phyloP scores from a whole-genome alignment of 305 asterid species.

The Fraxinus latifolia region DNA sequence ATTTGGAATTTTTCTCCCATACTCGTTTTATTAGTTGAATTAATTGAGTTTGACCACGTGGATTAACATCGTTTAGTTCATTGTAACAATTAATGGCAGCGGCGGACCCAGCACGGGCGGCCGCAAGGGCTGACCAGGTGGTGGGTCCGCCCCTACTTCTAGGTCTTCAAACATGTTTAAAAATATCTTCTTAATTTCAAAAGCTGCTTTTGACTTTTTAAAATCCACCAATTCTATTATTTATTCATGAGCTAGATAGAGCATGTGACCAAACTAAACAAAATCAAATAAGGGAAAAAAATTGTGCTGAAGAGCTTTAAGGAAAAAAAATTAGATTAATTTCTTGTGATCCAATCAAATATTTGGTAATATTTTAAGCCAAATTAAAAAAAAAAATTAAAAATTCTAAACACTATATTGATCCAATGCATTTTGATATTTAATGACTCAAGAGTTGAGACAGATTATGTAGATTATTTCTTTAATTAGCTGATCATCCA shows the following conservation, averaged over 20 bases:
- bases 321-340: background rate
- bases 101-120: too few species aligned
- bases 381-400: background rate
- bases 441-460: background rate
- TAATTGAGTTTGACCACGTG: too few species aligned
- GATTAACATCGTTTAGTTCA: too few species aligned
- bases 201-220: too few species aligned
- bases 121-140: too few species aligned
- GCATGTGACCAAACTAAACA: background rate
- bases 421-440: too few species aligned
- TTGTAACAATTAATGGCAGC: too few species aligned
- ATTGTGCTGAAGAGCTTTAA: background rate
- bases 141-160: too few species aligned
- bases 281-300: background rate
- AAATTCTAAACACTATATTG: background rate
- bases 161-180: too few species aligned
- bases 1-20: too few species aligned
- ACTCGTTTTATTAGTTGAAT: too few species aligned
- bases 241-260: background rate
- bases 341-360: background rate
- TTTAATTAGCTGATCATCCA: background rate
- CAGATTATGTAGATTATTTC: background rate
- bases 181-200: too few species aligned
- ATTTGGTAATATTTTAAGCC: background rate
- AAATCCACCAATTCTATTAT: background rate